These are phyloP conservation scores for Ballota nigra DNA, from an alignment of 257 asterid species.

Conservation along the genomic window DNA sequence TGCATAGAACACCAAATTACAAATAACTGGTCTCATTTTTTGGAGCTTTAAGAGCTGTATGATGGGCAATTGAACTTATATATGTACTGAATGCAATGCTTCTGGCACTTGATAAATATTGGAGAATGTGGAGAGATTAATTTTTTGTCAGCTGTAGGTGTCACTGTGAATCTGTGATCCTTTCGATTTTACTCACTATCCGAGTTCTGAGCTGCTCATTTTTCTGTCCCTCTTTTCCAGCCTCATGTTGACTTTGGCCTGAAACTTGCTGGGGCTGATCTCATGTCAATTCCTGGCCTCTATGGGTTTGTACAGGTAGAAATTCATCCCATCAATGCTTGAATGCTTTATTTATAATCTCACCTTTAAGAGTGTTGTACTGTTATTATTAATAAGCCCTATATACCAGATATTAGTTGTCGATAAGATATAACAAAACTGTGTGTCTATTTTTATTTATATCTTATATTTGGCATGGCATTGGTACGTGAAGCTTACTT, in stretches of 20 bases:
- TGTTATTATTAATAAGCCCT: background rate
- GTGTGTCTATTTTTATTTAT: background rate
- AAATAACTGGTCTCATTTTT: background rate
- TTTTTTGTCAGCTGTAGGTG: background rate
- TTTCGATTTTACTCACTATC: background rate
- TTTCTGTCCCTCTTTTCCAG: slow-evolving; percentile 40
- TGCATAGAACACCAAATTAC: background rate
- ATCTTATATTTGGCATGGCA: background rate
- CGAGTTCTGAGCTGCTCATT: slow-evolving; percentile 17
- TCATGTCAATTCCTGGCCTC: slow-evolving; percentile 93
- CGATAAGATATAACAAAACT: background rate
- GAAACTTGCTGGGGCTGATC: slow-evolving; percentile 90
- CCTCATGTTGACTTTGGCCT: slow-evolving; percentile 97
- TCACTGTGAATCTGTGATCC: background rate
- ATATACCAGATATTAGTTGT: background rate
- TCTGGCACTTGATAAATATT: background rate
- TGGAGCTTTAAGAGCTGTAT: slow-evolving; percentile 9
- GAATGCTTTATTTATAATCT: background rate
- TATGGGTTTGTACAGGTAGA: slow-evolving; percentile 82
- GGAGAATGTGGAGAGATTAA: no score
- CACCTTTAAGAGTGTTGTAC: background rate
- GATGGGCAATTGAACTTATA: slow-evolving; percentile 11
- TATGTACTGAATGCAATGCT: background rate
- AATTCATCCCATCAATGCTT: slow-evolving; percentile 7
- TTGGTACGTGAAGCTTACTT: background rate